phyloP scores from a whole-genome alignment of 768 basidiomycete species.

The Agrocybe pediades region DNA sequence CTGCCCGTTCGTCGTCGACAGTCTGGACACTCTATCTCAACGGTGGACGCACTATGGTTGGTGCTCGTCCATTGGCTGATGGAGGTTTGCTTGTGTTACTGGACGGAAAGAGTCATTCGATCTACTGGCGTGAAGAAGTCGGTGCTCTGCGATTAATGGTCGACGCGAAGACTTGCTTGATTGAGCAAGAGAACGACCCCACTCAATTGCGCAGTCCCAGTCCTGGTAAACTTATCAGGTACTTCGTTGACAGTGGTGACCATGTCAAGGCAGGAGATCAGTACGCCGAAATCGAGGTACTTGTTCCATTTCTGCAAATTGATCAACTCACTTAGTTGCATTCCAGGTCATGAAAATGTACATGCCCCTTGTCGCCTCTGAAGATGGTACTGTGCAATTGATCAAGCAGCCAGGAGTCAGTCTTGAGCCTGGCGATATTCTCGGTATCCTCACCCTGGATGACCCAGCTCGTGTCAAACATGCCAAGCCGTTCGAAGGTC shows the following conservation, averaged over 20 bases:
- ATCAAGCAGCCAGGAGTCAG: constrained; percentile 99
- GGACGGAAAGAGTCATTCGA: constrained; percentile 93
- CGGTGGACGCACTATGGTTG: constrained; percentile 90
- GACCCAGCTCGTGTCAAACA: constrained; percentile 97
- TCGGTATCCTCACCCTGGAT: constrained; percentile 95
- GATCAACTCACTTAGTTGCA: constrained; percentile 5
- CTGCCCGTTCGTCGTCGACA: constrained; percentile 84
- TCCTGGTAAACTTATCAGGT: constrained; percentile 94
- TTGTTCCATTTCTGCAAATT: background rate
- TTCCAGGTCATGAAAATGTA: constrained; percentile 98
- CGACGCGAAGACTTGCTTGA: constrained; percentile 96
- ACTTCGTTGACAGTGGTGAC: constrained; percentile 95
- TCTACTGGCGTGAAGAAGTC: constrained; percentile 99
- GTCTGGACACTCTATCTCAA: constrained; percentile 96
- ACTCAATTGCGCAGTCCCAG: constrained; percentile 95
- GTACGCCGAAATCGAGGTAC: constrained; percentile 96
- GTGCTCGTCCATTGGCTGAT: constrained; percentile 90
- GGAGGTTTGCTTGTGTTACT: constrained; percentile 91
- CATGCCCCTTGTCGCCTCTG: constrained; percentile 94
- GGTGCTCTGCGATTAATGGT: constrained; percentile 91
- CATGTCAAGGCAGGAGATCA: constrained; percentile 96
- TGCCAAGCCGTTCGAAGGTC: constrained; percentile 96
- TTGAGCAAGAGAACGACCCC: constrained; percentile 99
- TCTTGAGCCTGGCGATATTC: constrained; percentile 94
- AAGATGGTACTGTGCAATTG: constrained; percentile 92